phyloP scores from a whole-genome alignment of 208 protist species.

The Acanthamoeba healyi region DNA sequence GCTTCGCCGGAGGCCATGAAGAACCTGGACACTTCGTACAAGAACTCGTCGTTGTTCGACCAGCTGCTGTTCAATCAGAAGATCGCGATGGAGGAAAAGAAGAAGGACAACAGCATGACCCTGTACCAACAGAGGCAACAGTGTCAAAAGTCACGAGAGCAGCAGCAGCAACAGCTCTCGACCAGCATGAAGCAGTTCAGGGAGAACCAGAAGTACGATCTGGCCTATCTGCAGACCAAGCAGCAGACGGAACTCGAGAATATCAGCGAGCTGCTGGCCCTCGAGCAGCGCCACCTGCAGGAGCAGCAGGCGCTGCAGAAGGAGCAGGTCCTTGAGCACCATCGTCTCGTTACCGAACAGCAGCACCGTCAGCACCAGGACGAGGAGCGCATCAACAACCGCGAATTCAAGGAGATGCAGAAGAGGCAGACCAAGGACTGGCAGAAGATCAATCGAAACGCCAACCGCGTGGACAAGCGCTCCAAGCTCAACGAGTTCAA shows the following conservation, averaged over 20 bases:
- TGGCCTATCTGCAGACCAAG: slow-evolving; percentile 14
- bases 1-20: slow-evolving; percentile 10
- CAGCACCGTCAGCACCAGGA: slow-evolving; percentile 59
- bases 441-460: slow-evolving; percentile 38
- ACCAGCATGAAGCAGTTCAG: slow-evolving; percentile 1
- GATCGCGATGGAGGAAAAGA: slow-evolving; percentile 56
- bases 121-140: slow-evolving; percentile 54
- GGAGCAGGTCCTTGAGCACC: slow-evolving; percentile 47
- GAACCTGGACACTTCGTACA: slow-evolving; percentile 29
- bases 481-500: slow-evolving; percentile 45
- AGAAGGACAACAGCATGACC: slow-evolving; percentile 48
- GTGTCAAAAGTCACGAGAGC: slow-evolving; percentile 48
- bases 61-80: slow-evolving; percentile 56
- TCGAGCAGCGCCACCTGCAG: slow-evolving; percentile 27
- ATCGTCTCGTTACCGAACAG: slow-evolving; percentile 57
- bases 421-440: slow-evolving; percentile 64
- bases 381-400: slow-evolving; percentile 3
- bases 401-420: slow-evolving; percentile 68
- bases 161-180: slow-evolving; percentile 8
- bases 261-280: background rate
- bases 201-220: slow-evolving; percentile 28
- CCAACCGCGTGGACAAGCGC: slow-evolving; percentile 19
- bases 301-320: slow-evolving; percentile 67
- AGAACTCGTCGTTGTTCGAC: slow-evolving; percentile 42
- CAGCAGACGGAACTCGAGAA: slow-evolving; percentile 46